Base-by-base conservation (phyloP, 495 filamentous ascomycete genomes). In the Cercophora sp. region DNA sequence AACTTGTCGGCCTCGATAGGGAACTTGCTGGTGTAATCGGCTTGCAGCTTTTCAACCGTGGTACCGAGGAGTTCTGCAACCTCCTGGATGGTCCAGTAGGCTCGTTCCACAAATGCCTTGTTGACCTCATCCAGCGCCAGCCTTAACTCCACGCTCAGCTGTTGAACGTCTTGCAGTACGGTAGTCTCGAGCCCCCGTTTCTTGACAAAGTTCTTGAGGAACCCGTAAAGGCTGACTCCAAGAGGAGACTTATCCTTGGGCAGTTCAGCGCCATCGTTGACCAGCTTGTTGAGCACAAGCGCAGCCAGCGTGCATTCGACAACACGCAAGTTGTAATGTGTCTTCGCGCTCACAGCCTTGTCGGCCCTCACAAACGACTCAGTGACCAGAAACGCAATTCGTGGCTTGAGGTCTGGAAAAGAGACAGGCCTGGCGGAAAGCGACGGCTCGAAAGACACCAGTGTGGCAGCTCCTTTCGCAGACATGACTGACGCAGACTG, bases 401-500 rank as follows among this genome's bases (percentile, higher is more conserved):
- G 88, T 6, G 94, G 89, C 22, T 81, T 74, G 11, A 89, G 85
- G 35, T 83, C 78, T 16, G 94, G 93, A 68, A 98, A 91, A n/a
- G 82, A 74, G 36, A 97, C 84, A 15, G 90, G 84, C 29, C 83
- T 75, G 20, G 82, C 91, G 24, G 75, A 72, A 40, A 97, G 84
- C n/a, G 71, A 72, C 2, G 94, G 93, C 48, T 81, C 83, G 76
- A 98, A 97, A 37, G 85, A 87, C 49, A 96, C 92, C 65, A 93
- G 90, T 29, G 96, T 80, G 20, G 93, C 89, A 49, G 84, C 90
- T 48, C 89, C 93, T 44, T 83, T 80, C 59, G 86, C 74, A 2
- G 89, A 88, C 68, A 98, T 93, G 54, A 98, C 91, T 4, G 91
- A 96, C 22, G 93, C 93, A n/a, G 90, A 86, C 71, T 98, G 94